Evolutionary conservation across 805 yeast genomes (phyloP), one percentile per base, ranked within the genome.

Genomic region (Wickerhamiella spandovensis): DNA sequence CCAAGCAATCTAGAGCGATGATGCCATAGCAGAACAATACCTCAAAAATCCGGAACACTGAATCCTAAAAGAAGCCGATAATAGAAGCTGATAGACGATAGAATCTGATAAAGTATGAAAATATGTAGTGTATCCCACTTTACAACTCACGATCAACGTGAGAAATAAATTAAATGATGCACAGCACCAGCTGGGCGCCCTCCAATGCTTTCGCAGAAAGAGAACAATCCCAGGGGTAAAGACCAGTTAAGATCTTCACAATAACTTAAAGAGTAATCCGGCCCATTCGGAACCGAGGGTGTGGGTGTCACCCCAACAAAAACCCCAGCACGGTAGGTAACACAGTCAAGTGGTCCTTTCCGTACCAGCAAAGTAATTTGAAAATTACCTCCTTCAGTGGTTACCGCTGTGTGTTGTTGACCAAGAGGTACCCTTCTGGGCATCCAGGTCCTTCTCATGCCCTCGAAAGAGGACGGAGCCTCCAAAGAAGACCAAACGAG

Each of bases 361-460:
- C 21, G 20, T 15, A 25, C 32, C 22, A 35, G 32, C 25, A 23
- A 21, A 24, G 37, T 13, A 28, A 42, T 41, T 22, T 37, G 51
- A 52, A 50, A 50, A 52, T 52, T 46, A 47, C 48, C 25, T 47
- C 51, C 55, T 43, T 50, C 48, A 48, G 39, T 35, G 39, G 50
- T 53, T 52, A 52, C 51, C 53, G 55, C 55, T 52, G 55, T 52
- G 55, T 50, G 55, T 42, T 46, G 48, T 39, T 39, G 43, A 46
- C 30, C 48, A 37, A 39, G 32, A 24, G 10, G 48, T n/a, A 23
- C 24, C 28, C 21, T 18, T 17, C 37, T 5, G 25, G 32, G 46
- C 25, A 18, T 17, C 32, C 42, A 15, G 22, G 21, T 25, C 39
- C 23, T n/a, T 12, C 5, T 24, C 37, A 17, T 13, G 7, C n/a